A percentile compares a stretch with the other conserved stretches of the same genome.
Evolutionary conservation across 768 basidiomycete genomes (phyloP).

Genomic region (Panus rudis): DNA sequence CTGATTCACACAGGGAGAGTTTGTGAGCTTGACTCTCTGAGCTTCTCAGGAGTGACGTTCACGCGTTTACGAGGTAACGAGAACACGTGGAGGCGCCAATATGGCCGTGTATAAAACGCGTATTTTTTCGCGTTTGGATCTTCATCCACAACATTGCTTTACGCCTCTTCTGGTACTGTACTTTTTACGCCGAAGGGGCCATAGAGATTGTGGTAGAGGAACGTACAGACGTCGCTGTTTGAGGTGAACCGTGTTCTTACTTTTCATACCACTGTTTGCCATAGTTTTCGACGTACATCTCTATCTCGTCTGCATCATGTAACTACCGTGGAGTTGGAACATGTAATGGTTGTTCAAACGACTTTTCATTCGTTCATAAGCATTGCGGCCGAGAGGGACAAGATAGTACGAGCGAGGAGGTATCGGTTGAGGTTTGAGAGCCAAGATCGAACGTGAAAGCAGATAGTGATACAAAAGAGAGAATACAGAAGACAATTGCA

Average conservation of each 20-base stretch:
- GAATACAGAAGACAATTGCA: neutral
- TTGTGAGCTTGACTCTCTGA: no score
- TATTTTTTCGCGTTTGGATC: constrained; percentile 8
- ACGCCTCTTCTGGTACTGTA: constrained; percentile 11
- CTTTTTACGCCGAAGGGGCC: constrained; percentile 15
- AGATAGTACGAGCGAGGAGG: neutral
- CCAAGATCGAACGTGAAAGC: no score
- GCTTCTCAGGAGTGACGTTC: neutral
- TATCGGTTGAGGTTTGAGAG: neutral
- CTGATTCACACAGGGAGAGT: no score
- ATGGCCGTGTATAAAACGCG: constrained; percentile 15
- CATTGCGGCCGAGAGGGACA: no score
- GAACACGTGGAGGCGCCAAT: constrained; percentile 9
- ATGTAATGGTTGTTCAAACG: no score
- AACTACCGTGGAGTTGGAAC: neutral
- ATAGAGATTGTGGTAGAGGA: constrained; percentile 29
- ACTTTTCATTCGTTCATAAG: no score
- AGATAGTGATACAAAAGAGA: no score
- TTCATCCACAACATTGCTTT: constrained; percentile 23
- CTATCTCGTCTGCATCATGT: neutral
- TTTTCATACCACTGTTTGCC: constrained; percentile 46
- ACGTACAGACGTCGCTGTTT: constrained; percentile 57
- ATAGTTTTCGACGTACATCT: constrained; percentile 40
- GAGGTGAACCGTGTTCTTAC: constrained; percentile 50
- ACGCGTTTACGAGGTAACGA: neutral